Evolutionary conservation across 2,329 filamentous ascomycete genomes (phyloP), one percentile per base, ranked within the genome.

Genomic region (Botryotinia globosa): DNA sequence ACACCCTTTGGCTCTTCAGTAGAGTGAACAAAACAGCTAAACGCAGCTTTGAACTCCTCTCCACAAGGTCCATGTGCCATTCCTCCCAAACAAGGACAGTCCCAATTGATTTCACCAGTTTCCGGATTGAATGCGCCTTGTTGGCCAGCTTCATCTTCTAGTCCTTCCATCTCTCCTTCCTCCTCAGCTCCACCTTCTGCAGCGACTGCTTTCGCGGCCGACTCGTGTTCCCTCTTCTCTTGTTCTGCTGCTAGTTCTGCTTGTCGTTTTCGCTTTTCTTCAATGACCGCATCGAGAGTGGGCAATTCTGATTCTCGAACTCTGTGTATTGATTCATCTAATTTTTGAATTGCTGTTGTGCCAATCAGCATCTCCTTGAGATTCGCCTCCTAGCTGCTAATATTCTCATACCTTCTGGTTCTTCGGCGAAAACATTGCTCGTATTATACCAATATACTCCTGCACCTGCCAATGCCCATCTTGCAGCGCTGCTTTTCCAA

Each of bases 21-120:
- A 4, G 93, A 97, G 84, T 91, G 96, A n/a, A 99, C 94, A 80
- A 99, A 99, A 85, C 96, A 99, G 88, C 94, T 97, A 80, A 99
- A 99, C 0, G 96, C 96, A 37, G 91, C 90, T 85, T 91, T 94
- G 88, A 99, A 99, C 80, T 98, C 91, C 81, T 97, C 93, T 65
- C 96, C 96, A 81, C 96, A 99, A 71, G 96, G 96, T 0, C 96
- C 96, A 80, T 97, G 85, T 12, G 96, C 96, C 96, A 99, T 99
- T 70, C 96, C 96, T 66, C 96, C 96, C 48, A 99, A 85, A 82
- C 96, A 99, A 25, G 96, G 96, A 83, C 96, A 99, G 82, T 98
- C 96, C 96, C 96, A 99, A 87, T 99, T 99, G 84, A 99, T 99
- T 87, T 99, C 96, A 78, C 96, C 96, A 16, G 96, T 99, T 85